Conservation (phyloP, 2,329 filamentous ascomycete genomes). For the Calonectria ilicicola region DNA sequence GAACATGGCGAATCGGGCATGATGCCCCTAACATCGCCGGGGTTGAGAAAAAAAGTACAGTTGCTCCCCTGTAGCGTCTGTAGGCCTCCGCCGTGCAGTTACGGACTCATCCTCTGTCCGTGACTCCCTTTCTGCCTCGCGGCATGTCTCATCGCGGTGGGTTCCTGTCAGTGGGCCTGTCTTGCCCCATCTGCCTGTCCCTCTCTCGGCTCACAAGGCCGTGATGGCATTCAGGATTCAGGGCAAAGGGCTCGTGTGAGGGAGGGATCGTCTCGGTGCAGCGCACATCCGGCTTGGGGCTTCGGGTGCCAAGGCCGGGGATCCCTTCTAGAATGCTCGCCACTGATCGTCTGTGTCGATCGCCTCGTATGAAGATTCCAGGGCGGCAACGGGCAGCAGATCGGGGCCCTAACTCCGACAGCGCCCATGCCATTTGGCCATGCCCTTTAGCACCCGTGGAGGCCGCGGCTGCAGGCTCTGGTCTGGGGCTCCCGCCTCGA, state of each 20-base stretch:
- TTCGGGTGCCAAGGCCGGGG: not conserved
- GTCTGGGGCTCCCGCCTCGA: not conserved
- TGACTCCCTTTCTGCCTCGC: not conserved
- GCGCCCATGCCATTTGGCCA: conserved; percentile 25
- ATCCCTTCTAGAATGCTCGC: conserved; percentile 8
- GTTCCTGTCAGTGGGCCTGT: not conserved
- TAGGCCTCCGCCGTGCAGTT: not conserved
- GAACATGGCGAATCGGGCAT: not conserved
- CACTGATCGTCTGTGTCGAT: conserved; percentile 9
- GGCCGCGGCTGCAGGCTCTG: not conserved
- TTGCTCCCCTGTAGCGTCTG: not conserved
- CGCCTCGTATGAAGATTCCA: conserved; percentile 6
- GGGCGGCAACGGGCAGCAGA: conserved; percentile 4
- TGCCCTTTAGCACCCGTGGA: not conserved
- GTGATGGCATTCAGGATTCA: not conserved
- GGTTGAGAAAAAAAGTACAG: not conserved
- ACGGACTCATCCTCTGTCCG: not conserved
- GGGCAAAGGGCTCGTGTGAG: not conserved
- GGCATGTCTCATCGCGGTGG: not conserved
- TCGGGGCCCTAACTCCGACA: conserved; percentile 6
- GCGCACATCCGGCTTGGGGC: not conserved
- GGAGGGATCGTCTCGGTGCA: not conserved
- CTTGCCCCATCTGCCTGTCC: not conserved
- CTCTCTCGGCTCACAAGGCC: not conserved
- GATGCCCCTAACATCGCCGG: not conserved